Evolutionary conservation across 495 filamentous ascomycete species (phyloP).

Genomic region (Penicillium alfredii): DNA sequence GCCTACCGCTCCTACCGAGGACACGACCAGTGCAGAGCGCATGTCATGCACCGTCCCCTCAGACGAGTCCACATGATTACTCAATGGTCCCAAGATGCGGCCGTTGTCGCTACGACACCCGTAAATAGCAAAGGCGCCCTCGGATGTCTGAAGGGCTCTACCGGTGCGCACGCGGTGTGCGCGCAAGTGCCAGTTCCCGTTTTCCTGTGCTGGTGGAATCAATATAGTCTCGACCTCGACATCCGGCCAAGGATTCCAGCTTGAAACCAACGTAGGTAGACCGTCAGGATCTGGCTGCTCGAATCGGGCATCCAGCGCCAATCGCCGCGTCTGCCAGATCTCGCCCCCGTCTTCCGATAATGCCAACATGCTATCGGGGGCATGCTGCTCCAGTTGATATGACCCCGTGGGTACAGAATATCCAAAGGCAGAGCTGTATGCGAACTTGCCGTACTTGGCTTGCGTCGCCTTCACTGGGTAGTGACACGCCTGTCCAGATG

Average conservation of each 20-base stretch:
- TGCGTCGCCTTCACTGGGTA: conserved; percentile 75
- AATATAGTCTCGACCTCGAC: conserved; percentile 59
- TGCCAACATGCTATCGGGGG: conserved; percentile 66
- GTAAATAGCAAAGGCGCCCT: conserved; percentile 66
- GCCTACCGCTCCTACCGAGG: conserved; percentile 60
- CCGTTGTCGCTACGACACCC: conserved; percentile 54
- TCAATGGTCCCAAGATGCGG: conserved; percentile 50
- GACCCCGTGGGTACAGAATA: conserved; percentile 71
- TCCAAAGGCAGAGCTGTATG: conserved; percentile 66
- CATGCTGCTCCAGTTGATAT: conserved; percentile 71
- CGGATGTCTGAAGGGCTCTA: conserved; percentile 58
- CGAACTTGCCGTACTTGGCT: conserved; percentile 76
- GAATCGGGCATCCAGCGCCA: conserved; percentile 53
- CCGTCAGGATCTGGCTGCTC: conserved; percentile 42
- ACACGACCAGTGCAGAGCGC: conserved; percentile 56
- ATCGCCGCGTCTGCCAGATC: conserved; percentile 67
- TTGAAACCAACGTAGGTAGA: conserved; percentile 53
- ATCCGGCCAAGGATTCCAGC: conserved; percentile 63
- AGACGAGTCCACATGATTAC: conserved; percentile 34
- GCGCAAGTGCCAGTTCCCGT: conserved; percentile 64
- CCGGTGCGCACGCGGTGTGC: conserved; percentile 54
- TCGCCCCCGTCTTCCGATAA: conserved; percentile 74
- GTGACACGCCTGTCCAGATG: conserved; percentile 69
- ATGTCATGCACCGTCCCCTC: conserved; percentile 51
- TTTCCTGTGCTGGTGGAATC: conserved; percentile 47